Evolutionary conservation across 164 flowering plant genomes (phyloP), one percentile per base, ranked within the genome.

Genomic region (Tinospora cordifolia): DNA sequence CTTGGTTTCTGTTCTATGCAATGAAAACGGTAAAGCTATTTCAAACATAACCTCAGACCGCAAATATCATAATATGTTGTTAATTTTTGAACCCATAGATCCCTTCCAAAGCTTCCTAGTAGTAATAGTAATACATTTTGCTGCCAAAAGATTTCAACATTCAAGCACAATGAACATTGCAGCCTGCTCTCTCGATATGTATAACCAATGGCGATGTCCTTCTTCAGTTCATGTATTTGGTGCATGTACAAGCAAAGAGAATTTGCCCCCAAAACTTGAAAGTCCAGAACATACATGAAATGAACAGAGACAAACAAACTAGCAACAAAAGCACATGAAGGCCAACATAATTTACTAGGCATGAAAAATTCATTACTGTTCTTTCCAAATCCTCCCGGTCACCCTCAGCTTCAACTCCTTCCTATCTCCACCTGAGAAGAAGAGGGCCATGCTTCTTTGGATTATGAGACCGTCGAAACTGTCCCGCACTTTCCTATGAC

Each of bases 381-480:
- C 87, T 74, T 82, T 83, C 87, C 90, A 86, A 39, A 86, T 84
- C 77, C 87, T 76, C 58, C 90, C 90, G 11, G 90, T 86, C 6
- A 86, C 85, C 67, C 87, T 78, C 17, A 86, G 85, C 70, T 83
- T 84, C 75, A 86, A 71, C 49, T 86, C 90, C 58, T 84, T 82
- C 71, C 82, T 70, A 63, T 86, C 87, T 24, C 87, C 87, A 2
- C 89, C 89, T 0, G 86, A 86, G 72, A 86, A 86, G 75, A 83
- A 84, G 22, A 86, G 84, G 17, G 87, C 90, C 85, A 86, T 81
- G 73, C 77, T 83, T 6, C 87, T 69, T 51, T 84, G 90, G 59
- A 86, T 83, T 34, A 86, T 75, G 57, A 86, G 86, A 17, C 90
- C 90, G 67, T 86, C 90, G 12, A 77, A 81, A 71, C 87, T 86